Evolutionary conservation across 257 asterid genomes (phyloP).

Genomic region (Nicotiana sylvestris): DNA sequence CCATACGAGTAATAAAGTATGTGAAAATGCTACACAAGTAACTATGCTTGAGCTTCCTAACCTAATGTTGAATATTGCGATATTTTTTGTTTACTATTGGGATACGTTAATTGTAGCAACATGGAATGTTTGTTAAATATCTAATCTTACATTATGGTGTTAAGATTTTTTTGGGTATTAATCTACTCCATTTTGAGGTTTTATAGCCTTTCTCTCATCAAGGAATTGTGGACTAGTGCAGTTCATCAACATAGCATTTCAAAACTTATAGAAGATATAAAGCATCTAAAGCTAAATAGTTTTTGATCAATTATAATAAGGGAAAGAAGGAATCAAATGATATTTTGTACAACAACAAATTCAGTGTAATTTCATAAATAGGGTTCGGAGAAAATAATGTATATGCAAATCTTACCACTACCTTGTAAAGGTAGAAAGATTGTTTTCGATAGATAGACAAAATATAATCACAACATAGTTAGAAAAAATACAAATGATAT

Average conservation of each 20-base stretch:
- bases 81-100: not conserved
- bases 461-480: too few species aligned
- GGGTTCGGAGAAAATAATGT: rapidly evolving
- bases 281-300: not conserved
- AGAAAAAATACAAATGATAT: not conserved
- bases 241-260: not conserved
- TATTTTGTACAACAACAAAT: not conserved
- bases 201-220: not conserved
- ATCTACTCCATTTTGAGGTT: not conserved
- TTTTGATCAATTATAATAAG: not conserved
- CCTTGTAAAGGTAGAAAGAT: rapidly evolving
- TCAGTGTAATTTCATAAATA: too few species aligned
- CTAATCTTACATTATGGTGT: not conserved
- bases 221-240: not conserved
- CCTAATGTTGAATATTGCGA: not conserved
- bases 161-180: not conserved
- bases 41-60: not conserved
- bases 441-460: too few species aligned
- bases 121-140: not conserved
- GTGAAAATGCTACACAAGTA: not conserved
- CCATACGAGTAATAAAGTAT: too few species aligned
- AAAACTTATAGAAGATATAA: not conserved
- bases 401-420: too few species aligned
- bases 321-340: not conserved
- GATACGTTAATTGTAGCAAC: not conserved